Evolutionary conservation across 2,329 filamentous ascomycete genomes (phyloP).

Genomic region (Ciborinia camelliae): DNA sequence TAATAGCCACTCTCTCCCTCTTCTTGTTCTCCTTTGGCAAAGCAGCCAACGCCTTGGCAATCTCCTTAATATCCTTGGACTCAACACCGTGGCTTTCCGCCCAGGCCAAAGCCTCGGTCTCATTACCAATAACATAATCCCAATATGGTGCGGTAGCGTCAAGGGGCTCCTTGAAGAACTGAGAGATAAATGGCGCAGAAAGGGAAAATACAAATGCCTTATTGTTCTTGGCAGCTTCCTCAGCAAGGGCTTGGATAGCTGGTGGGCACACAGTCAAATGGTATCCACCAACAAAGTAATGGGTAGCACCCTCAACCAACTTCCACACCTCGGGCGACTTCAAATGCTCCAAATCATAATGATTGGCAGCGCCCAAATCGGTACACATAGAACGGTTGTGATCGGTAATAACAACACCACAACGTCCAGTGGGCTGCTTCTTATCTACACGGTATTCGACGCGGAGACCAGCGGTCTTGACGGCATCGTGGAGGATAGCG

Average conservation of each 20-base stretch:
- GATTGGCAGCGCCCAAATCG: slow-evolving; percentile 92
- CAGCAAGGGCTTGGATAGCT: slow-evolving; percentile 83
- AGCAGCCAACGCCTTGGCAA: slow-evolving; percentile 80
- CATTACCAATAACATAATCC: slow-evolving; percentile 95
- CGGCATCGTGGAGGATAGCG: slow-evolving; percentile 80
- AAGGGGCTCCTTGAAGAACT: slow-evolving; percentile 97
- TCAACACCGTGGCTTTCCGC: slow-evolving; percentile 75
- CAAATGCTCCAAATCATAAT: slow-evolving; percentile 92
- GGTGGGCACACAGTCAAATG: slow-evolving; percentile 95
- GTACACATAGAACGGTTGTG: slow-evolving; percentile 95
- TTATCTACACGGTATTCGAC: slow-evolving; percentile 94
- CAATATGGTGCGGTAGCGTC: slow-evolving; percentile 86
- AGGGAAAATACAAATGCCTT: slow-evolving; percentile 91
- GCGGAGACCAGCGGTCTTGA: slow-evolving; percentile 81
- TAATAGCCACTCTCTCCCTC: slow-evolving; percentile 79
- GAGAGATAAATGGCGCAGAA: slow-evolving; percentile 90
- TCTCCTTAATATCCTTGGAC: slow-evolving; percentile 75
- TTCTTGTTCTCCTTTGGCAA: slow-evolving; percentile 88
- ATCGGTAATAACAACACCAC: slow-evolving; percentile 94
- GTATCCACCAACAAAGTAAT: slow-evolving; percentile 93
- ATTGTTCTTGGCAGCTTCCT: slow-evolving; percentile 84
- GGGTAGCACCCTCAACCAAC: slow-evolving; percentile 80
- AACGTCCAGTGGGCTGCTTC: slow-evolving; percentile 81
- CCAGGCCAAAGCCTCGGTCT: slow-evolving; percentile 88
- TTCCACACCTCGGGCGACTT: slow-evolving; percentile 89